Percentiles rank a stretch among this genome's conserved stretches.
These are phyloP conservation scores for Capsicum pubescens DNA, from an alignment of 257 asterid species.

Conservation along the genomic window DNA sequence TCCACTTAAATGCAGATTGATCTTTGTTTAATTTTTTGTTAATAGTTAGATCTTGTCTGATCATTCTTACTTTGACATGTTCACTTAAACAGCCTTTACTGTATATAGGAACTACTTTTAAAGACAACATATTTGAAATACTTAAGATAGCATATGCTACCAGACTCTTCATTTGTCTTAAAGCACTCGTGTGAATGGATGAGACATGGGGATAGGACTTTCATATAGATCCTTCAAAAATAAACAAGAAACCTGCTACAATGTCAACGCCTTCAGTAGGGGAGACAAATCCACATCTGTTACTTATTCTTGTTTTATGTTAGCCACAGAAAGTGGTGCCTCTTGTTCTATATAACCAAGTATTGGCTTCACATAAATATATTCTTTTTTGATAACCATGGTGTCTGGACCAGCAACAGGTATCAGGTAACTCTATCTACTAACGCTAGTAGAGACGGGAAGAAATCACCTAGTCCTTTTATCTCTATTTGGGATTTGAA, in stretches of 20 bases:
- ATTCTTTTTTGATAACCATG: not conserved
- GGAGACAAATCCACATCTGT: not conserved
- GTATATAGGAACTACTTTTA: not conserved
- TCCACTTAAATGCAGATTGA: not conserved
- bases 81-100: not conserved
- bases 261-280: not conserved
- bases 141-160: constrained; percentile 5
- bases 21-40: not conserved
- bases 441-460: no score
- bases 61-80: constrained; percentile 1
- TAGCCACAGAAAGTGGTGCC: not conserved
- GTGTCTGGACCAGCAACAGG: no score
- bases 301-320: not conserved
- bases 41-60: not conserved
- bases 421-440: no score
- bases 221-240: constrained; percentile 1
- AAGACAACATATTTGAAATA: not conserved
- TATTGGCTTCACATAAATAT: not conserved
- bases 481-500: no score
- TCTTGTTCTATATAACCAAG: not conserved
- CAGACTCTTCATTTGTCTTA: not conserved
- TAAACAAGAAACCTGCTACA: constrained; percentile 1
- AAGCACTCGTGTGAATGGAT: not conserved
- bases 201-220: not conserved
- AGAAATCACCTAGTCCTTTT: no score